phyloP scores from a whole-genome alignment of 306 rosid species.

The Quercus dentata region DNA sequence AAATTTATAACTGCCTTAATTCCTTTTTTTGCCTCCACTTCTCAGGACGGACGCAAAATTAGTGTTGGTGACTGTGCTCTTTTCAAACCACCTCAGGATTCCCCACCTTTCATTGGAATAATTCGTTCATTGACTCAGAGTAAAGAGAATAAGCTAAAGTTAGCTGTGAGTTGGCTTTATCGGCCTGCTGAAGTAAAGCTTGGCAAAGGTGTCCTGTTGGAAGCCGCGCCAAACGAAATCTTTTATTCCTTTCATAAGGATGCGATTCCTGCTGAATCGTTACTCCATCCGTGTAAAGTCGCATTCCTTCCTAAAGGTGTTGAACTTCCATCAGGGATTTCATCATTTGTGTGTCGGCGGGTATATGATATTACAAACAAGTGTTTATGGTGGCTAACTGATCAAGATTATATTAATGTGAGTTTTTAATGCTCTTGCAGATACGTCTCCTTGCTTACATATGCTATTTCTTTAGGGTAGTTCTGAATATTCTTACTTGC shows the following conservation, averaged over 20 bases:
- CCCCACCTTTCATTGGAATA: conserved; percentile 78
- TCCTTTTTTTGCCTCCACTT: not conserved
- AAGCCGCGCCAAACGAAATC: conserved; percentile 79
- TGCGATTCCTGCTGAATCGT: conserved; percentile 70
- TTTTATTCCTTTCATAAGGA: conserved; percentile 89
- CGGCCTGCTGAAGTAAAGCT: conserved; percentile 72
- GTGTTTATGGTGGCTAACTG: conserved; percentile 89
- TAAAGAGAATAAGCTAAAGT: conserved; percentile 45
- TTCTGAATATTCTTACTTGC: not conserved
- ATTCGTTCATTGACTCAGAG: conserved; percentile 46
- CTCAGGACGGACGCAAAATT: conserved; percentile 69
- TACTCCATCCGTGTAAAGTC: conserved; percentile 92
- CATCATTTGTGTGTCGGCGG: conserved; percentile 81
- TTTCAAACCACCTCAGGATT: conserved; percentile 62
- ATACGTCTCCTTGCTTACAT: not conserved
- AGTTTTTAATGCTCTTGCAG: conserved; percentile 25
- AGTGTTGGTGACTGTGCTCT: conserved; percentile 83
- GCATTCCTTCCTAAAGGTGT: conserved; percentile 78
- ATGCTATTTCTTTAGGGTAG: not conserved
- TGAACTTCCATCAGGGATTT: conserved; percentile 70
- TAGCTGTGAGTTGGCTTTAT: conserved; percentile 82
- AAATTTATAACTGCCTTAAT: not conserved
- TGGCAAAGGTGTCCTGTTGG: conserved; percentile 56
- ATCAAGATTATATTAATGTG: conserved; percentile 74
- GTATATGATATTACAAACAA: conserved; percentile 75